Evolutionary conservation across 1,284 basidiomycete genomes (phyloP).

Genomic region (Ceratobasidium sp.): DNA sequence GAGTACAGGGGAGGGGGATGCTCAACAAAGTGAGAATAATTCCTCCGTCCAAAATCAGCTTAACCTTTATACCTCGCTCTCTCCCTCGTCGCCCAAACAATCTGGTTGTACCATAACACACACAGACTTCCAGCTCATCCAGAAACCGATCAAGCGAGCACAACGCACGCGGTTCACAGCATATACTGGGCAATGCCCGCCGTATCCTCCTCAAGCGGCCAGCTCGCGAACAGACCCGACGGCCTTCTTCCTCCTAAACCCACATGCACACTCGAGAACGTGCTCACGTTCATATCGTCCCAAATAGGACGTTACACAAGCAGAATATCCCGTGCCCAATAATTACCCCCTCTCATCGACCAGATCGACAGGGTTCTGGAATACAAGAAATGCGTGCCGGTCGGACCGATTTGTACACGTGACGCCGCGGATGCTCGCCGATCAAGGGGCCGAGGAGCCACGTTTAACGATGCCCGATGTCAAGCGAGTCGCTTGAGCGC

Average conservation of each 20-base stretch:
- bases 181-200: not conserved
- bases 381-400: not conserved
- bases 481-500: slow-evolving; percentile 16
- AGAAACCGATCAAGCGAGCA: not conserved
- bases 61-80: slow-evolving; percentile 1
- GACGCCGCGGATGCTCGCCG: slow-evolving; percentile 1
- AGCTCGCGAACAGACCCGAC: slow-evolving; percentile 10
- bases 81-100: not conserved
- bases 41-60: not conserved
- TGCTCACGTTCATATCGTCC: not conserved
- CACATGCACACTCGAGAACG: not conserved
- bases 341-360: not conserved
- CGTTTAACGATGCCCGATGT: slow-evolving; percentile 22
- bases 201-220: not conserved
- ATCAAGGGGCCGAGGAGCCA: slow-evolving; percentile 14
- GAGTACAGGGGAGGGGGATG: not conserved
- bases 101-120: not conserved
- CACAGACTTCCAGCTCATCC: not conserved
- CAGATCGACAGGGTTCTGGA: not conserved
- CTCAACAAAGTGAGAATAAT: not conserved
- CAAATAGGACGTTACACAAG: not conserved
- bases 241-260: not conserved
- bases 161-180: not conserved
- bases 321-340: not conserved
- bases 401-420: not conserved